Base-by-base conservation (phyloP, 148 eudicot species). In the Agrostemma githago region DNA sequence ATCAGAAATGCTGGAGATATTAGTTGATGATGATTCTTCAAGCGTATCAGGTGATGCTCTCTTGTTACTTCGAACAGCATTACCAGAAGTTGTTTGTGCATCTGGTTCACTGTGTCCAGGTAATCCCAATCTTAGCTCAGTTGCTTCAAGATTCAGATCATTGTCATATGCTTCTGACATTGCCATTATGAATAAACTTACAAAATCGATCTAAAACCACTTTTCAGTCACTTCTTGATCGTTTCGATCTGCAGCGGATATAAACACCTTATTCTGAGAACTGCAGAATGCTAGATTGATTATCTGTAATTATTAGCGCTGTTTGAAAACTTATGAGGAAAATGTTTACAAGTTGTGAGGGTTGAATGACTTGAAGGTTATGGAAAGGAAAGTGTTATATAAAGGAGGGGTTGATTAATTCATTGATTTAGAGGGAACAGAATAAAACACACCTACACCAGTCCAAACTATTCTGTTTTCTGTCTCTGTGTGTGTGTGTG, bases 61-160 rank as follows among this genome's bases (percentile, higher is more conserved):
- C 84, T 89, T 89, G 66, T 76, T 85, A 71, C 69, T 70, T 48
- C 20, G 79, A 26, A 43, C 48, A 2, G 57, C 66, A 74, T 74
- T 62, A 39, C 10, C 69, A 17, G 43, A 37, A 53, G 59, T 57
- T 11, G 78, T 71, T 65, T 70, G 74, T n/a, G 76, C 79, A 43
- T 75, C 79, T 1, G 51, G 62, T 19, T 81, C 84, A 65, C 78
- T 79, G 44, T 82, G 72, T 14, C 93, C 91, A 0, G 89, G 93
- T 14, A 89, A 81, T 26, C 90, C 93, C 76, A 89, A 76, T 77
- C 93, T 81, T 54, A 89, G 74, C 81, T 89, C 91, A 3, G 93
- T 87, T 57, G 88, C 93, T 72, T 83, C 76, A n/a, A 89, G 83
- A 73, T 89, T 75, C 37, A 80, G 70, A 74, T 78, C 81, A 59